phyloP scores from a whole-genome alignment of 805 yeast species.

The Metschnikowia peoriensis region DNA sequence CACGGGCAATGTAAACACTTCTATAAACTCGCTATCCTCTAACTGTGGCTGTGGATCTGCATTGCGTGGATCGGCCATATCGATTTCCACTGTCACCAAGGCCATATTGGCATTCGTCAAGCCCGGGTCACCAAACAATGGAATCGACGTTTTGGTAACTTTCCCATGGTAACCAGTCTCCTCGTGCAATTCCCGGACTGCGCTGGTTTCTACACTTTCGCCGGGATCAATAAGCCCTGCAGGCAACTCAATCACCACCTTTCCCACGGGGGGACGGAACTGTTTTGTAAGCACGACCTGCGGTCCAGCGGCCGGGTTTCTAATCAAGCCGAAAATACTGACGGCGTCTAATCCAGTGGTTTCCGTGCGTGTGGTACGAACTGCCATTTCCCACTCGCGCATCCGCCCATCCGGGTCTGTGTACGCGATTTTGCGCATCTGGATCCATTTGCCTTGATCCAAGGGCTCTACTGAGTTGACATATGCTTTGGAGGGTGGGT shows the following conservation, averaged over 20 bases:
- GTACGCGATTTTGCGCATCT: constrained; percentile 64
- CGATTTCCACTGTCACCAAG: constrained; percentile 76
- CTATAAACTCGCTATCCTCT: constrained; percentile 92
- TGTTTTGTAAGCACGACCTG: constrained; percentile 73
- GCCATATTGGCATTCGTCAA: constrained; percentile 83
- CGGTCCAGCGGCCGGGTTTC: constrained; percentile 39
- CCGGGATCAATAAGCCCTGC: constrained; percentile 91
- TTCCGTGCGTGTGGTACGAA: constrained; percentile 68
- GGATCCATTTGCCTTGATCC: constrained; percentile 43
- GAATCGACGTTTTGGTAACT: constrained; percentile 30
- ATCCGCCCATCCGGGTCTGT: constrained; percentile 63
- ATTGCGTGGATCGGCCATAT: constrained; percentile 64
- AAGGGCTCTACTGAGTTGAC: constrained; percentile 34
- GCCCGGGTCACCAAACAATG: constrained; percentile 78
- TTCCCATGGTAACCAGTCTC: constrained; percentile 91
- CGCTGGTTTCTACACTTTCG: constrained; percentile 76
- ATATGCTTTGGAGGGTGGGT: constrained; percentile 37
- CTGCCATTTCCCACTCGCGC: constrained; percentile 91
- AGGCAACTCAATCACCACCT: constrained; percentile 89
- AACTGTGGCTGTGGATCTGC: constrained; percentile 66
- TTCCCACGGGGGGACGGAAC: constrained; percentile 88
- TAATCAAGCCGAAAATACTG: constrained; percentile 76
- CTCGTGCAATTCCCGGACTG: constrained; percentile 82
- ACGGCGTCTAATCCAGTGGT: constrained; percentile 77
- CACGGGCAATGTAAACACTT: constrained; percentile 75